A percentile compares a stretch with the other conserved stretches of the same genome.
phyloP scores from a whole-genome alignment of 768 basidiomycete genomes.

The Lepiota brunneoincarnata region DNA sequence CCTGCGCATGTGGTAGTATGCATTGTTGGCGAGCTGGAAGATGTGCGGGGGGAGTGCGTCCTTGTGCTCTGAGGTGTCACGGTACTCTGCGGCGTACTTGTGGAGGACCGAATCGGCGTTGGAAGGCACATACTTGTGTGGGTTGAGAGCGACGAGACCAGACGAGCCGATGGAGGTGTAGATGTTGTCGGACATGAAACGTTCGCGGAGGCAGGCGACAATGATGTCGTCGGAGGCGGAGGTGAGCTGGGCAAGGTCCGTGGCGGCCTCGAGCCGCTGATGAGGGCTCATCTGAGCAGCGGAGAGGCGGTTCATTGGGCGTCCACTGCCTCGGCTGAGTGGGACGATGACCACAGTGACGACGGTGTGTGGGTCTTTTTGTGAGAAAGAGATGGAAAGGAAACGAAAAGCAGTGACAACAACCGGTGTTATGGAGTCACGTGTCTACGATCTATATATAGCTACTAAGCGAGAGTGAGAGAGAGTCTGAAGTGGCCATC shows the following conservation, averaged over 20 bases:
- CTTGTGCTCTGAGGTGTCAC: slow-evolving; percentile 66
- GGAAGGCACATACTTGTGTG: slow-evolving; percentile 83
- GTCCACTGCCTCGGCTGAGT: slow-evolving; percentile 16
- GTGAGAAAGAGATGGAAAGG: slow-evolving; percentile 11
- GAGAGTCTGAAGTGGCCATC: too few species aligned
- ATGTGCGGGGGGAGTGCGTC: slow-evolving; percentile 77
- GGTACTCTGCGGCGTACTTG: slow-evolving; percentile 85
- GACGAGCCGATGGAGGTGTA: slow-evolving; percentile 75
- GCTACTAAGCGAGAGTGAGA: background rate
- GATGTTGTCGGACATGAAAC: slow-evolving; percentile 81
- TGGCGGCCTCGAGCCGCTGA: slow-evolving; percentile 69
- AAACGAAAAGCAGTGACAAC: slow-evolving; percentile 4
- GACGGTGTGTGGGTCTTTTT: slow-evolving; percentile 14
- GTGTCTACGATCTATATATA: slow-evolving; percentile 2
- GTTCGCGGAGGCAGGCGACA: slow-evolving; percentile 80
- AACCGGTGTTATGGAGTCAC: background rate
- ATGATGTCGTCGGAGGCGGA: slow-evolving; percentile 80
- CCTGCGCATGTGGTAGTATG: slow-evolving; percentile 94
- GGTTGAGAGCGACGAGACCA: slow-evolving; percentile 84
- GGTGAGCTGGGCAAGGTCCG: slow-evolving; percentile 66
- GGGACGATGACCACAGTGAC: slow-evolving; percentile 23
- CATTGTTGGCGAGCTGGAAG: slow-evolving; percentile 87
- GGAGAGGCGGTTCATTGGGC: slow-evolving; percentile 32
- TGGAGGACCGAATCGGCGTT: slow-evolving; percentile 84
- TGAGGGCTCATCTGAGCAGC: slow-evolving; percentile 43